These are phyloP conservation scores for Phytophthora cryptogea DNA, from an alignment of 352 stramenopile species.

Conservation along the genomic window DNA sequence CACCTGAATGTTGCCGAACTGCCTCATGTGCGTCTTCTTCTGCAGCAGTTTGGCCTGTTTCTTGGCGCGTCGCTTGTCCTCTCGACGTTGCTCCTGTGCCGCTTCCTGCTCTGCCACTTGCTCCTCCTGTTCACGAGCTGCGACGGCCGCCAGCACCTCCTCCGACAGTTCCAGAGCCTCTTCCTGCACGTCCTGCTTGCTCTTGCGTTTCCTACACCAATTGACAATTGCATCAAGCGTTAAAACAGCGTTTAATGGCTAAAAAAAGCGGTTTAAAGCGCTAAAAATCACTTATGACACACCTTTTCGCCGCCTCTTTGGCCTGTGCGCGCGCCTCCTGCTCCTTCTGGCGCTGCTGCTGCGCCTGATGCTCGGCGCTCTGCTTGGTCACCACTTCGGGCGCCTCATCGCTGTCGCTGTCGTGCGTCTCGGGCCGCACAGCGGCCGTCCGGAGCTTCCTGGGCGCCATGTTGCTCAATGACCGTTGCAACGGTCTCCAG, in stretches of 20 bases:
- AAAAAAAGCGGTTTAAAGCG: not conserved
- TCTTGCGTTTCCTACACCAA: constrained; percentile 57
- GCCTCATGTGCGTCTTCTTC: constrained; percentile 69
- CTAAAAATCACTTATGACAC: constrained; percentile 5
- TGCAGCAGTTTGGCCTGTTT: constrained; percentile 31
- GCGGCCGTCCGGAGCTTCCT: constrained; percentile 32
- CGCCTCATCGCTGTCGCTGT: constrained; percentile 73
- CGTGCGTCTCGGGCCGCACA: constrained; percentile 23
- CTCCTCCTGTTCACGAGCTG: constrained; percentile 69
- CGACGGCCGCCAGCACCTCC: constrained; percentile 69
- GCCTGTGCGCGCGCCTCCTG: constrained; percentile 50
- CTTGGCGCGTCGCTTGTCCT: constrained; percentile 30
- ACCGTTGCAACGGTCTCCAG: constrained; percentile 15
- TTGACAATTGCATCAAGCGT: not conserved
- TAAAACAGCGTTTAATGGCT: too few species aligned
- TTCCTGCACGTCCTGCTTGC: constrained; percentile 24
- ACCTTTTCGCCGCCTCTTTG: constrained; percentile 52
- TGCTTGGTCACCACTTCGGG: constrained; percentile 80
- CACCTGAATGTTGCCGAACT: constrained; percentile 79
- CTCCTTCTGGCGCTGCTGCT: constrained; percentile 55
- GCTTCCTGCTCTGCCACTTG: constrained; percentile 50
- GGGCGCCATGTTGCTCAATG: constrained; percentile 27
- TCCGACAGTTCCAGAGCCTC: constrained; percentile 54
- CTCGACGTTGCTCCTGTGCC: constrained; percentile 22
- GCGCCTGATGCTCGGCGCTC: constrained; percentile 59